Evolutionary conservation across 305 asterid genomes (phyloP).

Genomic region (Andrographis paniculata): DNA sequence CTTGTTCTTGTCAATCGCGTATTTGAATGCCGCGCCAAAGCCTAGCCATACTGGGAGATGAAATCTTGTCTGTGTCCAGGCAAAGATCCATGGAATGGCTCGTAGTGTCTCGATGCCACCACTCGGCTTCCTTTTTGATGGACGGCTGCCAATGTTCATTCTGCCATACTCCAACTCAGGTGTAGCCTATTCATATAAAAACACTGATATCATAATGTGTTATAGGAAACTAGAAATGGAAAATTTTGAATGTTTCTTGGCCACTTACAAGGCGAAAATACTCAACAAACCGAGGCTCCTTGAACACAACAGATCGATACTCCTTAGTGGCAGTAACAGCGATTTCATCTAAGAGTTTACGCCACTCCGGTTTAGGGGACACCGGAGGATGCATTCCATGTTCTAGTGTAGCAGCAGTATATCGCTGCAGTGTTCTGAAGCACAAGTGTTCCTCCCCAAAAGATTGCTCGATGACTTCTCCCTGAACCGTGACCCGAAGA

Average conservation of each 20-base stretch:
- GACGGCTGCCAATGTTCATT: slow-evolving; percentile 83
- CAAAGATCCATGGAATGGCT: slow-evolving; percentile 86
- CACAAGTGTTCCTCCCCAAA: slow-evolving; percentile 76
- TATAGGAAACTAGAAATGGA: background rate
- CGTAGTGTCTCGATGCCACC: slow-evolving; percentile 82
- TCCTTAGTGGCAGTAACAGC: slow-evolving; percentile 53
- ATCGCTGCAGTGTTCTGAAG: slow-evolving; percentile 70
- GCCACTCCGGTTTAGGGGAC: slow-evolving; percentile 71
- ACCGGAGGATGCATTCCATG: slow-evolving; percentile 74
- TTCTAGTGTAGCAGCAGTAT: slow-evolving; percentile 70
- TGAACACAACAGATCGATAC: slow-evolving; percentile 58
- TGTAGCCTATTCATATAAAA: slow-evolving; percentile 37
- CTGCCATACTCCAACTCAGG: slow-evolving; percentile 83
- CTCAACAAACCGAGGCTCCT: slow-evolving; percentile 73
- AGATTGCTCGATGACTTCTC: slow-evolving; percentile 76
- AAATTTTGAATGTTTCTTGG: background rate
- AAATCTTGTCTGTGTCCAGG: slow-evolving; percentile 82
- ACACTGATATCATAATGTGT: background rate
- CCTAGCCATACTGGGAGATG: slow-evolving; percentile 91
- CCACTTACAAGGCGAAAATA: slow-evolving; percentile 67
- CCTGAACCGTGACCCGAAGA: slow-evolving; percentile 53
- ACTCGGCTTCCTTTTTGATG: slow-evolving; percentile 70
- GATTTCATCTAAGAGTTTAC: slow-evolving; percentile 62
- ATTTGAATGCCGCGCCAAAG: slow-evolving; percentile 59
- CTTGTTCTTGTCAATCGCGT: slow-evolving; percentile 41